Percentiles rank a stretch among this genome's conserved stretches.
These are phyloP conservation scores for Fusarium robinianum DNA, from an alignment of 2,329 filamentous ascomycete species.

Conservation along the genomic window DNA sequence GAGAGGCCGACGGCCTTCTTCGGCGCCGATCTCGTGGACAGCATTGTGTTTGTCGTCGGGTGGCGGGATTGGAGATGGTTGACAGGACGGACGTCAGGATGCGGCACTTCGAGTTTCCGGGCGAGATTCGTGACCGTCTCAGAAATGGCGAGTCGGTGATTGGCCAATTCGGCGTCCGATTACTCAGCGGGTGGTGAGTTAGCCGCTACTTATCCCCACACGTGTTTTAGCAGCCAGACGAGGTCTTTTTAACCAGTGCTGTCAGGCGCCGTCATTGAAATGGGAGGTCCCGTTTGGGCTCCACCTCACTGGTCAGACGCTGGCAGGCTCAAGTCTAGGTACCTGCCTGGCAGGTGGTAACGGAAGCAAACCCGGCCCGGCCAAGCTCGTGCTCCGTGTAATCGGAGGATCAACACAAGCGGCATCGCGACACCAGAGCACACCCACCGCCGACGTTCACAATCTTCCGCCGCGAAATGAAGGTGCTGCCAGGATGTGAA, in stretches of 20 bases:
- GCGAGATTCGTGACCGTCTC: constrained; percentile 41
- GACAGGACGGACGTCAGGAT: constrained; percentile 39
- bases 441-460: constrained; percentile 12
- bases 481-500: not conserved
- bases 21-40: constrained; percentile 51
- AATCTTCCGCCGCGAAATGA: too few relatives aligned
- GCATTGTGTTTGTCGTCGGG: constrained; percentile 47
- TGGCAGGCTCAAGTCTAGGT: constrained; percentile 41
- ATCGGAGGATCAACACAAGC: not conserved
- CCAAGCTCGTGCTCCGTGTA: not conserved
- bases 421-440: constrained; percentile 23
- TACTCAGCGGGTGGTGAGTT: constrained; percentile 39
- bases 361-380: constrained; percentile 21
- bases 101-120: constrained; percentile 45
- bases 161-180: constrained; percentile 45
- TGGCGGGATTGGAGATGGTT: constrained; percentile 39
- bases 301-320: too few relatives aligned
- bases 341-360: constrained; percentile 15
- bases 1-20: constrained; percentile 47
- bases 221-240: accelerated
- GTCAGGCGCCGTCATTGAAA: too few relatives aligned
- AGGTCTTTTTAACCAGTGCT: constrained; percentile 29
- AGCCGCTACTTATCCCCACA: constrained; percentile 33
- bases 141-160: constrained; percentile 47
- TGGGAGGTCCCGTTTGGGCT: too few relatives aligned